Conservation (phyloP, 2,329 filamentous ascomycete genomes). For the Sarocladium brachiariae region DNA sequence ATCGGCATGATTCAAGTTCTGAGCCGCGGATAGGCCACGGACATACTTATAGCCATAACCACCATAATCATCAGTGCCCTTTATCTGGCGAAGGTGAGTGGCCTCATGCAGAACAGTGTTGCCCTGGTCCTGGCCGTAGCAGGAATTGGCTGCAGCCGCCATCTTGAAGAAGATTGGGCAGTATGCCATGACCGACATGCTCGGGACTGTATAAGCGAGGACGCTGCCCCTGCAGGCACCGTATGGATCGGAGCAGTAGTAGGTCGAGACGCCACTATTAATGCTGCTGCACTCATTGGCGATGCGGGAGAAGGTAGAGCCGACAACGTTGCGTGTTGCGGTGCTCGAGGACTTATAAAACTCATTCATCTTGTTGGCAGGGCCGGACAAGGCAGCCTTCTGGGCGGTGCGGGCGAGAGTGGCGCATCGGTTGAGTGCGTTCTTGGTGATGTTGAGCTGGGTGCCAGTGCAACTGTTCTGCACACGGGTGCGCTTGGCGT, state of each 20-base stretch:
- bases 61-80: constrained; percentile 52
- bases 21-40: constrained; percentile 33
- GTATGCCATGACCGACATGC: constrained; percentile 50
- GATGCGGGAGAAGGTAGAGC: constrained; percentile 43
- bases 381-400: constrained; percentile 34
- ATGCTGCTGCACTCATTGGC: constrained; percentile 48
- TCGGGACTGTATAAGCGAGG: constrained; percentile 55
- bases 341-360: constrained; percentile 56
- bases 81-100: constrained; percentile 50
- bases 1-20: constrained; percentile 58
- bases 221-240: constrained; percentile 41
- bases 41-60: constrained; percentile 52
- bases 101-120: constrained; percentile 60
- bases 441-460: constrained; percentile 29
- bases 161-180: constrained; percentile 56
- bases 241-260: constrained; percentile 54
- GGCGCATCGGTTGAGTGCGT: constrained; percentile 44
- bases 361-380: constrained; percentile 45
- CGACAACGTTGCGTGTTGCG: constrained; percentile 40
- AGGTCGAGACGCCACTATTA: constrained; percentile 38
- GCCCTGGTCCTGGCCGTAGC: constrained; percentile 59
- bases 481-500: constrained; percentile 40
- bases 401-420: constrained; percentile 35
- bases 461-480: constrained; percentile 44
- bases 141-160: constrained; percentile 39